Base-by-base conservation (phyloP, 2,329 filamentous ascomycete species). In the Pseudogymnoascus sp. region DNA sequence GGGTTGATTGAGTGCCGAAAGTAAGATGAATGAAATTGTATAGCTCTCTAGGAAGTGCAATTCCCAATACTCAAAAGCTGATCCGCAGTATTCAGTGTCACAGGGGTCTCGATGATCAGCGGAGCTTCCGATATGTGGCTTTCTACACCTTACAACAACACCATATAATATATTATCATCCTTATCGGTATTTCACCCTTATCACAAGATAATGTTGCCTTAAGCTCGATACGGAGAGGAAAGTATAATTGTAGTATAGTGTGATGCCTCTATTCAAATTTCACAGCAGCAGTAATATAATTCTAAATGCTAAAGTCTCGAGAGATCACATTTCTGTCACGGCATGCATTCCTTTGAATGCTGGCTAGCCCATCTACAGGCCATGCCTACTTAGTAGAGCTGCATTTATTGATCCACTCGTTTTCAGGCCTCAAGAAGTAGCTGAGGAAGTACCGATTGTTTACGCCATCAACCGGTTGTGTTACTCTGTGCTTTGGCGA, bases 381-480 rank as follows among this genome's bases (percentile, higher is more conserved):
- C 50, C n/a, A 12, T 56, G 25, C 16, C 14, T 16, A 67, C 28
- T 63, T 38, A 7, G 59, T 47, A 35, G 64, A 35, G 42, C 59
- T 47, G 63, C 66, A 66, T 63, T 63, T 65, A 59, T 66, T 65
- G 23, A 66, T 53, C 60, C 66, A 65, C 25, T 63, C 63, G 18
- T 61, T 62, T 40, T 67, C 64, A n/a, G 70, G 70, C 62, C 70
- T 66, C 62, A 72, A 63, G 61, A 67, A 71, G 62, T 72, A 72
- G 18, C 66, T 68, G 25, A 71, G 65, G 63, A 66, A 70, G 65
- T 67, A 69, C 53, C 69, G 63, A 33, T 69, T 63, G 62, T 66
- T 64, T 11, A 62, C 63, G 25, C 70, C 70, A 65, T 69, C 69
- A 31, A 62, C 53, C 18, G 66, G 68, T 62, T 72, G 70, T 37